Percentiles rank a stretch among this genome's conserved stretches.
phyloP scores from a whole-genome alignment of 345 rosid genomes.

The Pelargonium nanum region DNA sequence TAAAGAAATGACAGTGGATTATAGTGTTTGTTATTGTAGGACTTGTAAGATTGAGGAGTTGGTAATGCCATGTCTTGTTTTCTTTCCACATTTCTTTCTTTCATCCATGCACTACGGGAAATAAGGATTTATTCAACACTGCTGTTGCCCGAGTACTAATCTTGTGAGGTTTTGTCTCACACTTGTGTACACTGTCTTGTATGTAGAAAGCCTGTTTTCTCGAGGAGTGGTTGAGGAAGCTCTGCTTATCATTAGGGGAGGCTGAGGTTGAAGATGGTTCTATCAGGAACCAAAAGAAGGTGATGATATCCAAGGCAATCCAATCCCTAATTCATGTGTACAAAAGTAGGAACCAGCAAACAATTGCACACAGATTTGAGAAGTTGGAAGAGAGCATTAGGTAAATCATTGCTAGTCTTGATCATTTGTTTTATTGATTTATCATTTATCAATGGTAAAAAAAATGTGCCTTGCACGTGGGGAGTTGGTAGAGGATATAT shows the following conservation, averaged over 20 bases:
- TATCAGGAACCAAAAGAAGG: slow-evolving; percentile 54
- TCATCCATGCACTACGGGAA: no score
- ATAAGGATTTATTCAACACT: no score
- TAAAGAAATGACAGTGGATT: no score
- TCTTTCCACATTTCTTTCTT: no score
- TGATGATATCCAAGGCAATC: slow-evolving; percentile 53
- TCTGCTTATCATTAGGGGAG: slow-evolving; percentile 44
- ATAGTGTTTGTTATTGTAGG: no score
- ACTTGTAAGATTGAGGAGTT: no score
- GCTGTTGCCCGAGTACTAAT: no score
- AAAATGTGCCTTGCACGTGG: no score
- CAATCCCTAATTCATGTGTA: slow-evolving; percentile 41
- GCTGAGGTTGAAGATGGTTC: slow-evolving; percentile 23
- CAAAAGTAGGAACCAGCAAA: slow-evolving; percentile 19
- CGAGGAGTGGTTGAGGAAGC: slow-evolving; percentile 78
- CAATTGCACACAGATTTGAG: slow-evolving; percentile 35
- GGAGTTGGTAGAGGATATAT: background rate
- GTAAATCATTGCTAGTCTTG: slow-evolving; percentile 4
- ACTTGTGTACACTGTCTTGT: slow-evolving; percentile 10
- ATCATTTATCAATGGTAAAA: no score
- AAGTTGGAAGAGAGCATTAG: slow-evolving; percentile 19
- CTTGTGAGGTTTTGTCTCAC: slow-evolving; percentile 3
- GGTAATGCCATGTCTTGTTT: background rate
- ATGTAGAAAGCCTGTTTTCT: slow-evolving; percentile 59
- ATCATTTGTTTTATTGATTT: background rate